Evolutionary conservation across 2,329 filamentous ascomycete species (phyloP), one percentile per base, ranked within the genome.

Genomic region (Aspergillus sp.): DNA sequence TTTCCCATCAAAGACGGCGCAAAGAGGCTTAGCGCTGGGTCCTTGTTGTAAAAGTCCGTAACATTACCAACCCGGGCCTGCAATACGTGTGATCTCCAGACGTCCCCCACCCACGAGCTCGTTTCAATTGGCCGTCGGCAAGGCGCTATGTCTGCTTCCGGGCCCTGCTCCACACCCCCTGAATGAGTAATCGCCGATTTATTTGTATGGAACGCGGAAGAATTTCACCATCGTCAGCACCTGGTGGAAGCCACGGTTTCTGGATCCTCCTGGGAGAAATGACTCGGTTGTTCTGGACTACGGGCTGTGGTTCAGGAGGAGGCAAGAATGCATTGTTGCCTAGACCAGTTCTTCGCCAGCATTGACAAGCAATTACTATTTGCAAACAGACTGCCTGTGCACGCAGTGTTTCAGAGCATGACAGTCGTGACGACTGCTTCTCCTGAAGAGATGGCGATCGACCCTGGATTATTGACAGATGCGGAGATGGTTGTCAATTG

Each of bases 31-130:
- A 37, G 12, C 34, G 27, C 27, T 30, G 27, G 59, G 62, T 61
- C 61, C 67, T 66, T 58, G 64, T 67, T 65, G 64, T 61, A 62
- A 62, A 40, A 17, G 13, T 19, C 4, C 17, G 51, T 53, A 46
- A 46, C 5, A 17, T 34, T 46, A 39, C 41, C 24, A 20, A 13
- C n/a, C 46, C 15, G 27, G 33, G 13, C 48, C 51, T 44, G 58
- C 59, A 19, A 27, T 30, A 53, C 58, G 56, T 56, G 61, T 61
- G 61, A 60, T 61, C 61, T 61, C 49, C 56, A 22, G 52, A 22
- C 27, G 47, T 30, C 41, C 52, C 52, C 61, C 62, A 63, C 59
- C 41, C 22, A 51, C 22, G 44, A 17, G 24, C 19, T n/a, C 1
- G n/a, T 57, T 56, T 54, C 33, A 24, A 60, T 54, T 57, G 49